Evolutionary conservation across 2,329 filamentous ascomycete genomes (phyloP), one percentile per base, ranked within the genome.

Genomic region (Talaromyces sp.): DNA sequence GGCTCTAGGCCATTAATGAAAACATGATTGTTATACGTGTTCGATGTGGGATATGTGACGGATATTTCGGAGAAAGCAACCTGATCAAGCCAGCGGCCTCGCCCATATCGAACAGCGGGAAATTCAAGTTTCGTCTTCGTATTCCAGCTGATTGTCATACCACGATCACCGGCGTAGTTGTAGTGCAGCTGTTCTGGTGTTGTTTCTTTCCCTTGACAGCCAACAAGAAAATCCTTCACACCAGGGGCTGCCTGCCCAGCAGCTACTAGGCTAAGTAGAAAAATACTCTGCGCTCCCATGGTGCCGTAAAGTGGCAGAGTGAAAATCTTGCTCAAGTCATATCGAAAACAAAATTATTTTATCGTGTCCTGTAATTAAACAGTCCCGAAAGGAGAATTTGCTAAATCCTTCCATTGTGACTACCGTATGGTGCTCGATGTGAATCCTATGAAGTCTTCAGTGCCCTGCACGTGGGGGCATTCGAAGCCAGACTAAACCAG

Each of bases 51-150:
- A 44, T 58, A 58, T 9, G 56, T 58, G 17, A 55, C 49, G 14
- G 55, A 55, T 19, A 57, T 24, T 8, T 55, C 35, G 2, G 55
- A 57, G 7, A n/a, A 37, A 8, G 51, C 55, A 8, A 37, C 65
- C 22, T 58, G 14, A 45, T 51, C 48, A 20, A 73, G 56, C 44
- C 65, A 52, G 19, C 47, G 50, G 14, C 55, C 55, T 22, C 55
- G 43, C 8, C 70, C 69, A 43, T 66, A 72, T 27, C 54, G 47
- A 20, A 74, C 70, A n/a, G 54, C 58, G 4, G 70, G 70, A 10
- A 40, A 46, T 5, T 45, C 22, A 27, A 70, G 44, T 22, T 67
- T 54, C n/a, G 61, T 45, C 40, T 67, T 64, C 3, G 69, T 74
- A 51, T 73, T 73, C 71, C 70, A 73, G 33, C 58, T 60, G 10